A percentile compares a stretch with the other conserved stretches of the same genome.
phyloP scores from a whole-genome alignment of 2,329 filamentous ascomycete species.

The Fusarium nanum region DNA sequence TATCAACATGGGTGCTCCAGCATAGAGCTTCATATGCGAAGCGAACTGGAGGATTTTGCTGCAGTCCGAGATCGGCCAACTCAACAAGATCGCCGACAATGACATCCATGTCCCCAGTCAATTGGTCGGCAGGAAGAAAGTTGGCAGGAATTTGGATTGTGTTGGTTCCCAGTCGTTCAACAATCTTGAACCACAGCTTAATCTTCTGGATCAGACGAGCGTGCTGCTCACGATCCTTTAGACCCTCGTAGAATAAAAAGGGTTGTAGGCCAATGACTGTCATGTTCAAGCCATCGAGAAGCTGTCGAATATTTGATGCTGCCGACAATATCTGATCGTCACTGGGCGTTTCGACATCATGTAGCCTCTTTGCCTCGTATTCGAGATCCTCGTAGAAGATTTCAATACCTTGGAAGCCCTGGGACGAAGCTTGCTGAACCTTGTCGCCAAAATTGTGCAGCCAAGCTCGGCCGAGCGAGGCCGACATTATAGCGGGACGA shows the following conservation, averaged over 20 bases:
- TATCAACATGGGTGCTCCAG: slow-evolving; percentile 13
- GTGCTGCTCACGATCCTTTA: slow-evolving; percentile 1
- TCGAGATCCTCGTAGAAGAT: slow-evolving; percentile 18
- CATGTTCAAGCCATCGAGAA: neutral
- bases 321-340: neutral
- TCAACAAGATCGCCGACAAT: neutral
- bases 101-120: slow-evolving; percentile 15
- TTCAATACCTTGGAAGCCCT: slow-evolving; percentile 19
- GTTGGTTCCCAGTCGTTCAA: neutral
- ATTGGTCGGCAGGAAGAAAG: slow-evolving; percentile 14
- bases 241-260: slow-evolving; percentile 15
- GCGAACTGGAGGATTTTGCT: neutral
- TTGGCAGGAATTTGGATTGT: slow-evolving; percentile 20
- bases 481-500: slow-evolving; percentile 4
- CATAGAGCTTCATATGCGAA: slow-evolving; percentile 14
- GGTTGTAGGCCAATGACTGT: slow-evolving; percentile 12
- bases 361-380: slow-evolving; percentile 6
- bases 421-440: neutral
- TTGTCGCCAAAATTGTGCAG: slow-evolving; percentile 10
- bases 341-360: neutral
- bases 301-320: neutral
- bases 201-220: neutral
- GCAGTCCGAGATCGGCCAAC: slow-evolving; percentile 1
- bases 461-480: slow-evolving; percentile 18
- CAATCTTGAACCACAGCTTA: slow-evolving; percentile 12